A percentile compares a stretch with the other conserved stretches of the same genome.
Conservation (phyloP, 208 protist genomes). For the Leptomonas seymouri region DNA sequence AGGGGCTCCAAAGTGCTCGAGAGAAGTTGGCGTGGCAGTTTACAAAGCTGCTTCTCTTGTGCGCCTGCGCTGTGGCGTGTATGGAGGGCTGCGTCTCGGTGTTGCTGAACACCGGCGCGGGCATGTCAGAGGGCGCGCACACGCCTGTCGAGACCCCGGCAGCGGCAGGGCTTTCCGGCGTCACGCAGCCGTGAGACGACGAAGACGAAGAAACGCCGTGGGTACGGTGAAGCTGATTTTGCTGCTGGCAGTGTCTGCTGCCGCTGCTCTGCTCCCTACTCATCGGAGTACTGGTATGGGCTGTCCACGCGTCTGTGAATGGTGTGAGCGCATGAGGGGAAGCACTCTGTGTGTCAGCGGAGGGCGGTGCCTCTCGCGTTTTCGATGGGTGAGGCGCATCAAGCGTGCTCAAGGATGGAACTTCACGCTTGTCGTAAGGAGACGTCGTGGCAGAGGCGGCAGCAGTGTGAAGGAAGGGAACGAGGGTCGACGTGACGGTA, state of each 20-base stretch:
- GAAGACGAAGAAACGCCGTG: background rate
- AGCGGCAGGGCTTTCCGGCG: too few species aligned
- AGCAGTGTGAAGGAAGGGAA: background rate
- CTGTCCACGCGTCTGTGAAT: conserved; percentile 8
- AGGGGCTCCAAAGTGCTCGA: background rate
- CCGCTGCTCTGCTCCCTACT: conserved; percentile 7
- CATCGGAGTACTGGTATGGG: background rate
- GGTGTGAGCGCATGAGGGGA: background rate
- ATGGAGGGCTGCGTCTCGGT: conserved; percentile 5
- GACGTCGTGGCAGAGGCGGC: conserved; percentile 5
- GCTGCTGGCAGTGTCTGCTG: background rate
- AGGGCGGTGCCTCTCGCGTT: background rate
- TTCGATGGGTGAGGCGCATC: background rate
- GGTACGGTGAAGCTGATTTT: background rate
- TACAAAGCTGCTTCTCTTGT: conserved; percentile 16
- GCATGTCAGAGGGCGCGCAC: too few species aligned
- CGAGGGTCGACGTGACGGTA: background rate
- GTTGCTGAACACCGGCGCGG: conserved; percentile 15
- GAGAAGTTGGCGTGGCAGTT: conserved; percentile 18
- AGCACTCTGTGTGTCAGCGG: background rate
- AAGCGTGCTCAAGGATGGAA: background rate
- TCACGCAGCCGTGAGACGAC: background rate
- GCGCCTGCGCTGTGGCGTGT: background rate
- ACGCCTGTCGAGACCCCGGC: too few species aligned
- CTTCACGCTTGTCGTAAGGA: background rate